A percentile compares a stretch with the other conserved stretches of the same genome.
These are phyloP conservation scores for Citrus mangshanensis DNA, from an alignment of 345 rosid genomes.

Conservation along the genomic window DNA sequence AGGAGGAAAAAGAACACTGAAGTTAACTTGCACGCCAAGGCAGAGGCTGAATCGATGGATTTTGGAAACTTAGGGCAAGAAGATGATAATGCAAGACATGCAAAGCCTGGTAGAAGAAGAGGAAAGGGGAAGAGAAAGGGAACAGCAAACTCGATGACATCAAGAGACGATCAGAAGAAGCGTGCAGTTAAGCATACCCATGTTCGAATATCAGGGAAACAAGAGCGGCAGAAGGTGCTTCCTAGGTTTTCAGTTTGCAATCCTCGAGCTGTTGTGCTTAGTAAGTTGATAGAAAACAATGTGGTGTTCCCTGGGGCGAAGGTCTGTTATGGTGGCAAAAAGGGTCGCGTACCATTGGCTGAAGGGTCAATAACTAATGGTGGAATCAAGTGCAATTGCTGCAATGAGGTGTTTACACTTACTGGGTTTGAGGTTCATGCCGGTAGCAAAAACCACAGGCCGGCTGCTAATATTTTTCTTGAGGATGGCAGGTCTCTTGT, in stretches of 20 bases:
- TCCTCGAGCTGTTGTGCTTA: conserved; percentile 19
- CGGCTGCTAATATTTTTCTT: conserved; percentile 36
- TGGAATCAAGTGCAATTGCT: conserved; percentile 40
- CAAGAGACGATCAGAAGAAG: background rate
- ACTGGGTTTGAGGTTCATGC: conserved; percentile 21
- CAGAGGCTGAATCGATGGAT: background rate
- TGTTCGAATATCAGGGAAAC: conserved; percentile 4
- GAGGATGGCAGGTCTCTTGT: conserved; percentile 39
- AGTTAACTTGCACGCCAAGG: background rate
- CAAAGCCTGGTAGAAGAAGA: background rate
- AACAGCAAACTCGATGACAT: background rate
- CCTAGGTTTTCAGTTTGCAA: background rate
- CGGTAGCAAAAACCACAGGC: conserved; percentile 16
- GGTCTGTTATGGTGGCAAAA: conserved; percentile 27
- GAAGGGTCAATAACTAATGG: conserved; percentile 38
- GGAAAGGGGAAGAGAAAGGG: background rate
- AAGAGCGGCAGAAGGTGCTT: background rate
- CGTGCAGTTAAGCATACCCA: background rate
- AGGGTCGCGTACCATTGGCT: background rate
- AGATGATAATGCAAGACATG: background rate
- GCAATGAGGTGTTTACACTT: conserved; percentile 22
- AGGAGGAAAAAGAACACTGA: background rate
- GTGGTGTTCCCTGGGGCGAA: conserved; percentile 21
- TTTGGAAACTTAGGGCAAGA: background rate
- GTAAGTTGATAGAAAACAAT: conserved; percentile 40